Evolutionary conservation across 768 basidiomycete species (phyloP).

Genomic region (Sutorius australiensis): DNA sequence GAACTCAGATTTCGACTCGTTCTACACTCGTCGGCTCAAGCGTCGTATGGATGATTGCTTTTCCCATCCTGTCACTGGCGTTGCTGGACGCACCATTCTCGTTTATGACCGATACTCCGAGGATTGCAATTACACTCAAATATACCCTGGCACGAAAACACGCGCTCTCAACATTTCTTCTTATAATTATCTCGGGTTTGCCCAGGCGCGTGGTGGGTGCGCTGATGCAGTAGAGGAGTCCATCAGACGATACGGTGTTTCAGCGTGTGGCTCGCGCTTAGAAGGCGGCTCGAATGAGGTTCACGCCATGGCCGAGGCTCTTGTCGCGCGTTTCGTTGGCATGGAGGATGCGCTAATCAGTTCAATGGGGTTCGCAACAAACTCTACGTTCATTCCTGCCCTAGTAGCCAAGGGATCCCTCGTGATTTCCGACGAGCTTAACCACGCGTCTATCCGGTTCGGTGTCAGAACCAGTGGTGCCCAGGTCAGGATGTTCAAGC

Average conservation of each 20-base stretch:
- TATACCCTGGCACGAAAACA: conserved; percentile 73
- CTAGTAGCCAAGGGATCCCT: conserved; percentile 87
- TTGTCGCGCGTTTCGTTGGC: conserved; percentile 88
- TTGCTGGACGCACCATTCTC: conserved; percentile 89
- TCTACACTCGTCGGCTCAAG: conserved; percentile 96
- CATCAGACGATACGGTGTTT: conserved; percentile 78
- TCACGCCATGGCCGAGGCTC: conserved; percentile 73
- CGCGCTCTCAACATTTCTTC: conserved; percentile 95
- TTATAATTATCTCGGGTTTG: conserved; percentile 99
- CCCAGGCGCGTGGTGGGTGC: conserved; percentile 87
- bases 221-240: conserved; percentile 90
- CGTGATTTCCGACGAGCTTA: conserved; percentile 95
- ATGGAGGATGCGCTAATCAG: conserved; percentile 86
- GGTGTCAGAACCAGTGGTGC: conserved; percentile 89
- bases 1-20: conserved; percentile 98
- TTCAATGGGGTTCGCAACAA: conserved; percentile 97
- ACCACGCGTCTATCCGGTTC: conserved; percentile 93
- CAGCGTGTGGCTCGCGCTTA: conserved; percentile 70
- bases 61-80: conserved; percentile 87
- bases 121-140: conserved; percentile 77
- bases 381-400: conserved; percentile 90
- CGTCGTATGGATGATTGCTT: conserved; percentile 95
- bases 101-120: conserved; percentile 79
- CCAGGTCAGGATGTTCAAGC: conserved; percentile 90
- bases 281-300: conserved; percentile 87